Evolutionary conservation across 2,329 filamentous ascomycete genomes (phyloP), one percentile per base, ranked within the genome.

Genomic region (Aspergillus sp.): DNA sequence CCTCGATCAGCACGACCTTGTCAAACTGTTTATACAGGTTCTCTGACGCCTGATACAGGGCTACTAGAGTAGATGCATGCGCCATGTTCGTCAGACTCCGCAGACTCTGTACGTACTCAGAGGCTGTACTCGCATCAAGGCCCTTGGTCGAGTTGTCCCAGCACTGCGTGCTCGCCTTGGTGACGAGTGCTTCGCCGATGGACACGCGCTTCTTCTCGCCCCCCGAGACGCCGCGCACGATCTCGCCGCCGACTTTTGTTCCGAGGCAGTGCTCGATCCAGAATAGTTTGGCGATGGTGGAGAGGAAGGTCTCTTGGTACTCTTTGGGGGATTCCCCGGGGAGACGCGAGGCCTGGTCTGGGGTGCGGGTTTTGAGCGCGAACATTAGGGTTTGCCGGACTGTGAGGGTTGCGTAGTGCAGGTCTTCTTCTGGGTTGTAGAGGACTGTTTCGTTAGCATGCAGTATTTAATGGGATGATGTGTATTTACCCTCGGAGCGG

Each of bases 111-210:
- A 89, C 86, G 60, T 91, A 93, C 65, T 90, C 87, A 40, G 91
- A 74, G 0, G 89, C 89, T 0, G 87, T 91, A 7, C 86, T 86
- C 0, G 87, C 86, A 70, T 93, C 90, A 1, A 93, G 79, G 11
- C 90, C 90, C 51, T 84, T 81, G 0, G 89, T 93, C 22, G 82
- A 86, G 63, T 91, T 91, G 59, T 89, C 91, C 90, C 90, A 95
- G 59, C 86, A 88, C 70, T 90, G 87, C 2, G 84, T 78, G 42
- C 82, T 86, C 2, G 85, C 83, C n/a, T 76, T 76, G 15, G 87
- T 87, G 11, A 92, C 78, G 59, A 88, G 82, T 63, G 90, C 90
- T 73, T 95, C 90, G 1, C 89, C 89, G 60, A 95, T 91, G 45
- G 86, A 89, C 5, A 96, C 90, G 70, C 91, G 86, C 77, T 95